Evolutionary conservation across 1,139 yeast genomes (phyloP).

Genomic region (Lodderomyces jiufengensis): DNA sequence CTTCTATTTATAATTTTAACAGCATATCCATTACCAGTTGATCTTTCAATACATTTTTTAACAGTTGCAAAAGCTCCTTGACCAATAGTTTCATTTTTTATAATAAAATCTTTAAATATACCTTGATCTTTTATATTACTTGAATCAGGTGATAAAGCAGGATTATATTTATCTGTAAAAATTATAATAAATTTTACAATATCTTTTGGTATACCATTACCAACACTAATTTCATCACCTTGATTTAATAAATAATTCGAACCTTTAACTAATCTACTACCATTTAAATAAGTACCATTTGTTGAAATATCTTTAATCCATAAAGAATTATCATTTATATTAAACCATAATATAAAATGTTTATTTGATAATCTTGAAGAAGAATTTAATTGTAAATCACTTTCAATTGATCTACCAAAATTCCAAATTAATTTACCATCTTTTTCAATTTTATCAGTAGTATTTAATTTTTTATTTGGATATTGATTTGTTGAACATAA

Average conservation of each 20-base stretch:
- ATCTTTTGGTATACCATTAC: conserved; percentile 80
- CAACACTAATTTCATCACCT: conserved; percentile 90
- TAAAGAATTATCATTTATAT: conserved; percentile 49
- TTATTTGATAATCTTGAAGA: conserved; percentile 71
- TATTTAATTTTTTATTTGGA: conserved; percentile 38
- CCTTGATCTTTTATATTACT: conserved; percentile 35
- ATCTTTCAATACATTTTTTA: conserved; percentile 80
- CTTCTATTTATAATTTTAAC: conserved; percentile 84
- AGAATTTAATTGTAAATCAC: conserved; percentile 56
- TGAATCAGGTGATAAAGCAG: conserved; percentile 24
- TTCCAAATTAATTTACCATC: conserved; percentile 55
- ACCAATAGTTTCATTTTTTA: conserved; percentile 82
- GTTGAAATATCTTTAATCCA: conserved; percentile 75
- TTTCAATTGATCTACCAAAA: conserved; percentile 73
- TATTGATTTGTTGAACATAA: conserved; percentile 70
- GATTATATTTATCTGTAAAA: conserved; percentile 44
- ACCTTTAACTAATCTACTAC: conserved; percentile 68
- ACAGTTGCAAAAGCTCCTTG: conserved; percentile 98
- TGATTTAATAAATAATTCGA: conserved; percentile 79
- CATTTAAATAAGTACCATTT: conserved; percentile 87
- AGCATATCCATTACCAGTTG: conserved; percentile 82
- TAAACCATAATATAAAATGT: conserved; percentile 72
- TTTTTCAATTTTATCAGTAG: conserved; percentile 20
- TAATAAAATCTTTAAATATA: conserved; percentile 69
- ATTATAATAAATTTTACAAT: conserved; percentile 72